Percentiles rank a stretch among this genome's conserved stretches.
Conservation (phyloP, 768 basidiomycete genomes). For the Cystofilobasidium bisporidii region DNA sequence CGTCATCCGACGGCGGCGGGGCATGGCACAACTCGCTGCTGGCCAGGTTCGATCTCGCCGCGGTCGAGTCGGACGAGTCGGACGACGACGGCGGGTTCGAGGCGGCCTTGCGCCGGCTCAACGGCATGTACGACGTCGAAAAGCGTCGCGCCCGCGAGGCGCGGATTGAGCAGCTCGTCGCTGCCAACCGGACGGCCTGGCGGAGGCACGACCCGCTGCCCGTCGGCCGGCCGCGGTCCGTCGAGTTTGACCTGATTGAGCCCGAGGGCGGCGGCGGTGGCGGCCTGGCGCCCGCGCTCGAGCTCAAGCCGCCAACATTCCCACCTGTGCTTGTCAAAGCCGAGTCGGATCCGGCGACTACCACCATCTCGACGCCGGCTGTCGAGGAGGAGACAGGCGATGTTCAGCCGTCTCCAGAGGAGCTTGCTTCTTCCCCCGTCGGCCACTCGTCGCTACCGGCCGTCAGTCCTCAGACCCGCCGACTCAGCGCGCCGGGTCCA, state of each 20-base stretch:
- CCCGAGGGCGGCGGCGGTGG: not conserved
- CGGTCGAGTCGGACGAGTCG: slow-evolving; percentile 52
- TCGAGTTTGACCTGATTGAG: not conserved
- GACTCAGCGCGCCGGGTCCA: not conserved
- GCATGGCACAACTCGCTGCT: slow-evolving; percentile 35
- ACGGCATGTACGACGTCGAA: slow-evolving; percentile 72
- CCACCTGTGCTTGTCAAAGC: too few relatives aligned
- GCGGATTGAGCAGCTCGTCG: slow-evolving; percentile 54
- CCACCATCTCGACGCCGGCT: too few relatives aligned
- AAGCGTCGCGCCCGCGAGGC: slow-evolving; percentile 54
- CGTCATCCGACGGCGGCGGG: not conserved
- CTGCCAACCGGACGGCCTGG: not conserved
- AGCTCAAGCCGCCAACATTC: not conserved
- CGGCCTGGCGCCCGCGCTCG: not conserved
- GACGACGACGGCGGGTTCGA: slow-evolving; percentile 53
- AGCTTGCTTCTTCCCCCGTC: too few relatives aligned
- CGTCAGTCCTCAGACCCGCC: not conserved
- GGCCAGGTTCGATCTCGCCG: slow-evolving; percentile 45
- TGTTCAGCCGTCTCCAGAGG: too few relatives aligned
- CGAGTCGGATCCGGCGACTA: too few relatives aligned
- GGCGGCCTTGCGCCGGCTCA: slow-evolving; percentile 65
- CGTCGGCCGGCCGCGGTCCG: not conserved
- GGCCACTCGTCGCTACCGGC: not conserved
- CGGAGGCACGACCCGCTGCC: not conserved
- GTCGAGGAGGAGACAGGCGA: too few relatives aligned